Conservation (phyloP, 2,329 filamentous ascomycete genomes). For the Scedosporium minutisporum region DNA sequence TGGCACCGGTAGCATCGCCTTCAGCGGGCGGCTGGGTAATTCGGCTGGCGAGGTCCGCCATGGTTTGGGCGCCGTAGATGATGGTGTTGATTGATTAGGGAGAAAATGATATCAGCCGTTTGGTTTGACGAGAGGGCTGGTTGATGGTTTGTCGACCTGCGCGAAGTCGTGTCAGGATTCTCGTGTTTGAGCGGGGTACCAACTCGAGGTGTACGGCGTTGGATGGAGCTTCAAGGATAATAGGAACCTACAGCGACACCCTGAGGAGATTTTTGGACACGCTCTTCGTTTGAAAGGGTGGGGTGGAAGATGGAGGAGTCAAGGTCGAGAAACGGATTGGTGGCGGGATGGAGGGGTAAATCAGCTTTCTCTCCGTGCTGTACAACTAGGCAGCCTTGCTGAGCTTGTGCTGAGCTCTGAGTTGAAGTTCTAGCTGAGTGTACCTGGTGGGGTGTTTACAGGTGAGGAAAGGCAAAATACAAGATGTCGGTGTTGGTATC, state of each 20-base stretch:
- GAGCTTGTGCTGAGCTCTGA: too few species aligned
- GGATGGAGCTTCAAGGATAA: neutral
- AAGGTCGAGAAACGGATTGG: too few species aligned
- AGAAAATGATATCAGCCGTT: neutral
- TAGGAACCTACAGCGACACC: neutral
- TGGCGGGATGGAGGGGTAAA: too few species aligned
- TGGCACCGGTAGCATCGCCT: slow-evolving; percentile 12
- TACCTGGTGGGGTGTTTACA: slow-evolving; percentile 6
- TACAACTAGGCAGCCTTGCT: too few species aligned
- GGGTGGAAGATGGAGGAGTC: too few species aligned
- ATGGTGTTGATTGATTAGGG: neutral
- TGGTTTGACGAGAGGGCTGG: neutral
- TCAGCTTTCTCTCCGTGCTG: too few species aligned
- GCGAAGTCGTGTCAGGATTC: neutral
- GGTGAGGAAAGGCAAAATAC: neutral
- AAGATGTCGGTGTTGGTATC: too few species aligned
- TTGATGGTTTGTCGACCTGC: neutral
- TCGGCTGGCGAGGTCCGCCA: slow-evolving; percentile 42
- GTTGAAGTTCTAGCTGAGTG: neutral
- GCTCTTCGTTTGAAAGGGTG: too few species aligned
- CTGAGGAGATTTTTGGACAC: too few species aligned
- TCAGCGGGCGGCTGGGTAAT: slow-evolving; percentile 33
- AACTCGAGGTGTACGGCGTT: neutral
- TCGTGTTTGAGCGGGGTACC: neutral
- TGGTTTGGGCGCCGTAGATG: slow-evolving; percentile 15